Conservation (phyloP, 495 filamentous ascomycete genomes). For the Usnea hakonensis region DNA sequence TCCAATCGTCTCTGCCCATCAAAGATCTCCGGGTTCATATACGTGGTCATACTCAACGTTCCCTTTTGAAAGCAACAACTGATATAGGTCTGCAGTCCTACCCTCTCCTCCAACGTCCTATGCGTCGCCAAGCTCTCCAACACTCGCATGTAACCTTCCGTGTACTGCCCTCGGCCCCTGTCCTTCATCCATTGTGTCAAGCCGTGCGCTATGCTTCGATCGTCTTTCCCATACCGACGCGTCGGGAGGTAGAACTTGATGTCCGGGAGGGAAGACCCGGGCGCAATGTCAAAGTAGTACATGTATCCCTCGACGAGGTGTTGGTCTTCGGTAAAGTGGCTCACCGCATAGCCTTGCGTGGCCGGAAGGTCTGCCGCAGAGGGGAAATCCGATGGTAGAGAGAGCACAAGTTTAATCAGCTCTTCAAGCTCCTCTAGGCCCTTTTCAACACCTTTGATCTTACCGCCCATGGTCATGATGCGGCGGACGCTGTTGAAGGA, state of each 20-base stretch:
- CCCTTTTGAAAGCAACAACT: no score
- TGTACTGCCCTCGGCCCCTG: neutral
- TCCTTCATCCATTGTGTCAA: neutral
- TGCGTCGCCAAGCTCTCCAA: neutral
- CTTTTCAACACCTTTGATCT: conserved; percentile 9
- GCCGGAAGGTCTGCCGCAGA: conserved; percentile 9
- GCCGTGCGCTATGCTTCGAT: neutral
- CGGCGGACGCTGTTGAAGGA: conserved; percentile 26
- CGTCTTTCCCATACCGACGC: neutral
- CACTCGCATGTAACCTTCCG: neutral
- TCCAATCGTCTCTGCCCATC: no score
- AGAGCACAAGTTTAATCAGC: conserved; percentile 19
- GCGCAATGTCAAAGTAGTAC: conserved; percentile 33
- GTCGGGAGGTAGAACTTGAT: conserved; percentile 25
- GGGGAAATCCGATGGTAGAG: conserved; percentile 16
- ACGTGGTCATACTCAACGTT: no score
- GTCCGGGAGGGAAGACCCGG: conserved; percentile 21
- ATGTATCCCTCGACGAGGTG: conserved; percentile 9
- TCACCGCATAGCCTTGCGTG: conserved; percentile 31
- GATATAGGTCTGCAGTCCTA: neutral
- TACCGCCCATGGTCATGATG: conserved; percentile 29
- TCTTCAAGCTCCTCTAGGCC: conserved; percentile 15
- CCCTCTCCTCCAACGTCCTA: neutral
- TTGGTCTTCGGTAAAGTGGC: conserved; percentile 1
- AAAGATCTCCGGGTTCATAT: neutral